Evolutionary conservation across 2,329 filamentous ascomycete genomes (phyloP), one percentile per base, ranked within the genome.

Genomic region (Orbilia oligospora): DNA sequence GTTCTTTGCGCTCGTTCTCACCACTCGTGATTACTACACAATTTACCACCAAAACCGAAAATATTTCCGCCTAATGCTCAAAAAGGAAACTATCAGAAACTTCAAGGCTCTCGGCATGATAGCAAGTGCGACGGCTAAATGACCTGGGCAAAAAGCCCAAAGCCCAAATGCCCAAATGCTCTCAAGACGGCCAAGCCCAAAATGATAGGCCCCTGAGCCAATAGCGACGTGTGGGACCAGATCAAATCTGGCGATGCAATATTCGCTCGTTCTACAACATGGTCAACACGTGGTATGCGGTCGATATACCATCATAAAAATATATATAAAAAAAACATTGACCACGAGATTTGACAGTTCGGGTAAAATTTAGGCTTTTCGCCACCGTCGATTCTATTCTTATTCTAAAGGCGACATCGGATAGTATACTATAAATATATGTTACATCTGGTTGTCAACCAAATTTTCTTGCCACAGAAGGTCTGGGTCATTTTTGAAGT

Each of bases 31-130:
- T 9, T 76, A 69, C 48, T 69, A 76, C 27, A 48, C 44, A 14
- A 69, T 76, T 16, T 76, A 64, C 22, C 41, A 56, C 36, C 3
- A 65, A 0, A 55, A 76, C 14, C 61, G 56, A 22, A 76, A 51
- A 14, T 76, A 76, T 44, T 76, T 76, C 38, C 71, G 71, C 8
- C 65, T 56, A 4, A 69, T 69, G 30, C 20, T 76, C 9, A 64
- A 55, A 12, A 69, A 46, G 33, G 41, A 76, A 6, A 76, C 71
- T 0, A 27, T 53, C 16, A 69, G 51, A 18, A 51, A 30, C 5
- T 49, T 55, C 6, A 48, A 36, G 22, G 61, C 18, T 0, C 22
- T 58, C 0, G 56, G 56, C 33, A 12, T 61, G 9, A 4, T 61
- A 61, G 56, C 56, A 44, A 41, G 33, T 27, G 56, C 56, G 56